Conservation (phyloP, 1,284 basidiomycete genomes). For the Xerocomus amazonicus region DNA sequence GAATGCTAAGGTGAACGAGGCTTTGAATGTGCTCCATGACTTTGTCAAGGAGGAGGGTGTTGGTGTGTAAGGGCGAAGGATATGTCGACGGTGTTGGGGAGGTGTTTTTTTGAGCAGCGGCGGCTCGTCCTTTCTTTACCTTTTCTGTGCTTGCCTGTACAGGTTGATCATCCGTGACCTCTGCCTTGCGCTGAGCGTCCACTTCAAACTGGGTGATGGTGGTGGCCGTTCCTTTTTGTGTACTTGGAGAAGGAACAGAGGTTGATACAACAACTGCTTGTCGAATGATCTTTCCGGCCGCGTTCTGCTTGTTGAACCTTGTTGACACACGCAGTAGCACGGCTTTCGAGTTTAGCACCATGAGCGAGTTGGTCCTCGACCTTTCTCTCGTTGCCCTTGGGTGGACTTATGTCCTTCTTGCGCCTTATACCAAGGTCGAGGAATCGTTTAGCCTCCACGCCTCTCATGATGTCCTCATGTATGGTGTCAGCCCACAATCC, state of each 20-base stretch:
- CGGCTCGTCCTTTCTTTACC: constrained; percentile 34
- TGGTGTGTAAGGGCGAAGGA: constrained; percentile 5
- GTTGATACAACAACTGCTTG: constrained; percentile 46
- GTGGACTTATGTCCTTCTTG: constrained; percentile 66
- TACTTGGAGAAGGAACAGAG: constrained; percentile 60
- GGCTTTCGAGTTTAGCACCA: too few species aligned
- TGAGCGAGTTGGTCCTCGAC: constrained; percentile 42
- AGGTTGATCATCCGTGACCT: constrained; percentile 37
- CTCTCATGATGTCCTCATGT: constrained; percentile 81
- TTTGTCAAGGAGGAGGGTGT: constrained; percentile 55
- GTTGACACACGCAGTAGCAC: too few species aligned
- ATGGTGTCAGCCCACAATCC: constrained; percentile 50
- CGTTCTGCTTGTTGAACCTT: too few species aligned
- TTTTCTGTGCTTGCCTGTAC: constrained; percentile 18
- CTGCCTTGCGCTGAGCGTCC: constrained; percentile 32
- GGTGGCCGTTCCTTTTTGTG: constrained; percentile 57
- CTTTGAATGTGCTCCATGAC: constrained; percentile 76
- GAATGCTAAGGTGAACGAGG: constrained; percentile 86
- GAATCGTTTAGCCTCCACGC: constrained; percentile 97
- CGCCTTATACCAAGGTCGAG: constrained; percentile 95
- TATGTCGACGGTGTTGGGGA: constrained; percentile 4
- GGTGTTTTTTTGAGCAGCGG: constrained; percentile 27
- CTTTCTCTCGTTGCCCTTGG: constrained; percentile 52
- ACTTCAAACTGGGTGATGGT: constrained; percentile 39
- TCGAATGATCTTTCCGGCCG: background rate